A percentile compares a stretch with the other conserved stretches of the same genome.
These are phyloP conservation scores for Rhynchosporium agropyri DNA, from an alignment of 2,329 filamentous ascomycete species.

Conservation along the genomic window DNA sequence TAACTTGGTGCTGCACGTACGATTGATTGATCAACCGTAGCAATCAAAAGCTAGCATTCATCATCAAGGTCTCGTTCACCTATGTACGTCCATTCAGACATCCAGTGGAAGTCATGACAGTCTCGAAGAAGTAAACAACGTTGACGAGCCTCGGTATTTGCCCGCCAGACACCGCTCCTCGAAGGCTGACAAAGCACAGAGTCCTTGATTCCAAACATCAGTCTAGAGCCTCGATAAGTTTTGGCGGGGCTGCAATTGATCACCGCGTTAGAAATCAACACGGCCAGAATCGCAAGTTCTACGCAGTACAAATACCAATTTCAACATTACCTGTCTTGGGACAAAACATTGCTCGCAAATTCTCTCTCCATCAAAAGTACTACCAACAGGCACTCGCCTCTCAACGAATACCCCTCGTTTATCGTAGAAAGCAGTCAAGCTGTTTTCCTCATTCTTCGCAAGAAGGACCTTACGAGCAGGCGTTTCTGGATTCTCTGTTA, in stretches of 20 bases:
- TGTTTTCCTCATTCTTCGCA: conserved; percentile 81
- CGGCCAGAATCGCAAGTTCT: not conserved
- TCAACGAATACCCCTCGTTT: not conserved
- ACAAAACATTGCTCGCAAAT: not conserved
- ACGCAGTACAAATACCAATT: not conserved
- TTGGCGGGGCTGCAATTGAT: not conserved
- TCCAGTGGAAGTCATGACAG: not conserved
- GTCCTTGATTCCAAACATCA: not conserved
- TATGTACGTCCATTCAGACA: no score
- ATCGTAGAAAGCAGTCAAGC: conserved; percentile 64
- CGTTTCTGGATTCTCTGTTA: conserved; percentile 71
- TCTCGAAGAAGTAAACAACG: not conserved
- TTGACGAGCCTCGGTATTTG: conserved; percentile 1
- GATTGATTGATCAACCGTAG: no score
- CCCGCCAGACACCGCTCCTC: not conserved
- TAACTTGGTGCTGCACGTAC: no score
- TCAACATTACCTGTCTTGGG: no score
- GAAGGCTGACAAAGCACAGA: not conserved
- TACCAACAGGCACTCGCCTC: not conserved
- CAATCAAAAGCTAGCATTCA: no score
- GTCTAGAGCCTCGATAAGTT: conserved; percentile 10
- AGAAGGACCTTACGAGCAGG: conserved; percentile 76
- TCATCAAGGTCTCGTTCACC: no score
- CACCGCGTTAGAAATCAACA: conserved; percentile 19
- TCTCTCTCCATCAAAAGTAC: conserved; percentile 7